Evolutionary conservation across 495 filamentous ascomycete genomes (phyloP).

Genomic region (Trichoderma erinaceum): DNA sequence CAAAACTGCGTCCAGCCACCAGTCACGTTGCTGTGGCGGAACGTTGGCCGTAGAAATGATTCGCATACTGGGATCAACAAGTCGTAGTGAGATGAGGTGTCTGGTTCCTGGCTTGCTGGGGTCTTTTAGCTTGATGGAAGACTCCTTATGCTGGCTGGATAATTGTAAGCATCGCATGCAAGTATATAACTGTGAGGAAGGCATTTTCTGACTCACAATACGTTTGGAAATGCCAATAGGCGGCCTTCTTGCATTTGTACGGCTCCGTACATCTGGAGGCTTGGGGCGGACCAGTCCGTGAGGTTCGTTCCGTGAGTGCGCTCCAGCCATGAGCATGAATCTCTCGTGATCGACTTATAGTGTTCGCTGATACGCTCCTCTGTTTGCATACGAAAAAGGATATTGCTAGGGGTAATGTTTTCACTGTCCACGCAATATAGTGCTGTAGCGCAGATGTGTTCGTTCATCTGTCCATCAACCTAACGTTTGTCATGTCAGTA

Average conservation of each 20-base stretch:
- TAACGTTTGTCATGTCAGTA: conserved; percentile 31
- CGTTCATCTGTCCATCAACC: conserved; percentile 45
- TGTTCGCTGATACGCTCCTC: conserved; percentile 20
- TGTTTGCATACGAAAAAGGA: conserved; percentile 49
- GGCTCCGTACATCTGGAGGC: conserved; percentile 30
- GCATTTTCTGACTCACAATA: conserved; percentile 20
- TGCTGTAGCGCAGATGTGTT: conserved; percentile 52
- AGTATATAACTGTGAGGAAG: neutral
- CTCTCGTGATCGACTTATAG: conserved; percentile 9
- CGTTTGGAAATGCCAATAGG: conserved; percentile 37
- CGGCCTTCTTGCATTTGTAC: conserved; percentile 32
- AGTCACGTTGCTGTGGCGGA: conserved; percentile 43
- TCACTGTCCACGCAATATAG: conserved; percentile 56
- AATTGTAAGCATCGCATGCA: neutral
- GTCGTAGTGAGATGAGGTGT: conserved; percentile 50
- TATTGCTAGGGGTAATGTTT: conserved; percentile 49
- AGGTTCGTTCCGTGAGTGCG: conserved; percentile 24
- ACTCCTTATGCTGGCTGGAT: conserved; percentile 43
- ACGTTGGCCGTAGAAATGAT: conserved; percentile 52
- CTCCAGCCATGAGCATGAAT: conserved; percentile 23
- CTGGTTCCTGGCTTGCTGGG: conserved; percentile 45
- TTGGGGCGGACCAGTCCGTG: neutral
- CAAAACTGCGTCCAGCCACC: conserved; percentile 36
- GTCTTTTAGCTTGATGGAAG: conserved; percentile 44
- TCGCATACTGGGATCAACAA: conserved; percentile 48